A percentile compares a stretch with the other conserved stretches of the same genome.
Evolutionary conservation across 768 basidiomycete species (phyloP).

Genomic region (Amanita rubescens): DNA sequence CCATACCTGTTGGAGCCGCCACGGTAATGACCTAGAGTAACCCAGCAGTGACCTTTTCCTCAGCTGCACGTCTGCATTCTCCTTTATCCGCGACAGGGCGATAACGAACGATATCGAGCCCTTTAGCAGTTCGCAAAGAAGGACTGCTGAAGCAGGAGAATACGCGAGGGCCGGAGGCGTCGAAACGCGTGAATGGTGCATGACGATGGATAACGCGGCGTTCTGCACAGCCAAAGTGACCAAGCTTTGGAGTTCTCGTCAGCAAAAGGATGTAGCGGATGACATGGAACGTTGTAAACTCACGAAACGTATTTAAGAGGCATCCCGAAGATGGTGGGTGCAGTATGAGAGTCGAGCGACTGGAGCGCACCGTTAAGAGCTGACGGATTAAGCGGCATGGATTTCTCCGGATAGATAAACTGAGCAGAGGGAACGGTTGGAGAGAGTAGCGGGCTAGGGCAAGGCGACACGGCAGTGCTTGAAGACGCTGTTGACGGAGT

Average conservation of each 20-base stretch:
- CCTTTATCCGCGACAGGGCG: slow-evolving; percentile 52
- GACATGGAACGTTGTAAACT: slow-evolving; percentile 25
- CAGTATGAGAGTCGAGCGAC: slow-evolving; percentile 22
- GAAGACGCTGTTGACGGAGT: slow-evolving; percentile 39
- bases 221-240: slow-evolving; percentile 92
- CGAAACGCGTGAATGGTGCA: slow-evolving; percentile 97
- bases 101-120: slow-evolving; percentile 87
- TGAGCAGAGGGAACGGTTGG: slow-evolving; percentile 46
- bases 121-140: slow-evolving; percentile 92
- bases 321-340: slow-evolving; percentile 58
- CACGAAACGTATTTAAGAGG: slow-evolving; percentile 80
- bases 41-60: slow-evolving; percentile 33
- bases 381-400: slow-evolving; percentile 21
- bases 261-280: neutral
- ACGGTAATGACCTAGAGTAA: slow-evolving; percentile 37
- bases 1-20: slow-evolving; percentile 49
- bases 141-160: slow-evolving; percentile 89
- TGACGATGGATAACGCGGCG: slow-evolving; percentile 90
- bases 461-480: slow-evolving; percentile 27
- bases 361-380: slow-evolving; percentile 25
- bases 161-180: slow-evolving; percentile 73
- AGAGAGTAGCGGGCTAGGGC: slow-evolving; percentile 35
- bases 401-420: slow-evolving; percentile 34
- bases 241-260: slow-evolving; percentile 34
- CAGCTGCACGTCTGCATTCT: slow-evolving; percentile 32